Evolutionary conservation across 164 flowering plant species (phyloP).

Genomic region (Tetracentron sinense): DNA sequence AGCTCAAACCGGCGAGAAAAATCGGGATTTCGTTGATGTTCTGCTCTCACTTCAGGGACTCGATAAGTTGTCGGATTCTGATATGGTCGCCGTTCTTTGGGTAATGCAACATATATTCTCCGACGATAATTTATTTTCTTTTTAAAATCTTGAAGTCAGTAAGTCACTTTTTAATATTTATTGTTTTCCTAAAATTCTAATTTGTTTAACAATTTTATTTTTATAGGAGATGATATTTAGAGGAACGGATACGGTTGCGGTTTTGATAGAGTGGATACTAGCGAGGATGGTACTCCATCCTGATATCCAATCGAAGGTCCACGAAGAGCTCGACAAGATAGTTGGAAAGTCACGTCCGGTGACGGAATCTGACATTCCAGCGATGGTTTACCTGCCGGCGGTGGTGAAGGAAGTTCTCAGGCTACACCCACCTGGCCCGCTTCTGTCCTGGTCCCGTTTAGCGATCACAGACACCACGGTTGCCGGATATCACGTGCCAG

Average conservation of each 20-base stretch:
- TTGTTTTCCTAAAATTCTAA: conserved; percentile 3
- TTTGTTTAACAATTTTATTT: background rate
- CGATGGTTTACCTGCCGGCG: conserved; percentile 38
- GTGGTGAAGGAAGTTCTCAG: conserved; percentile 60
- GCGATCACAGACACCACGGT: conserved; percentile 26
- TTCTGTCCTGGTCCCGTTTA: conserved; percentile 64
- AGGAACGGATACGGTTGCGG: conserved; percentile 62
- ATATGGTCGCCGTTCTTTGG: conserved; percentile 70
- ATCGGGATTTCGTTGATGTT: conserved; percentile 53
- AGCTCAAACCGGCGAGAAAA: background rate
- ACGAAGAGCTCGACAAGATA: conserved; percentile 42
- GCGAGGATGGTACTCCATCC: conserved; percentile 56
- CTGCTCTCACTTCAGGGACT: conserved; percentile 47
- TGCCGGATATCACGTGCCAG: conserved; percentile 26
- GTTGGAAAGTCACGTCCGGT: conserved; percentile 44
- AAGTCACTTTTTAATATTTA: background rate
- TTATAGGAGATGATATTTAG: conserved; percentile 75
- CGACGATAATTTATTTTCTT: background rate
- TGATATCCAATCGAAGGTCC: conserved; percentile 46
- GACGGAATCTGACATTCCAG: conserved; percentile 31
- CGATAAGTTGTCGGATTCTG: conserved; percentile 50
- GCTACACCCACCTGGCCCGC: conserved; percentile 75
- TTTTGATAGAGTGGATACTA: conserved; percentile 63
- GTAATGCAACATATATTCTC: conserved; percentile 32
- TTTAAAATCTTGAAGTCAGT: no score